phyloP scores from a whole-genome alignment of 2,329 filamentous ascomycete genomes.

The Sporothrix brunneoviolacea region DNA sequence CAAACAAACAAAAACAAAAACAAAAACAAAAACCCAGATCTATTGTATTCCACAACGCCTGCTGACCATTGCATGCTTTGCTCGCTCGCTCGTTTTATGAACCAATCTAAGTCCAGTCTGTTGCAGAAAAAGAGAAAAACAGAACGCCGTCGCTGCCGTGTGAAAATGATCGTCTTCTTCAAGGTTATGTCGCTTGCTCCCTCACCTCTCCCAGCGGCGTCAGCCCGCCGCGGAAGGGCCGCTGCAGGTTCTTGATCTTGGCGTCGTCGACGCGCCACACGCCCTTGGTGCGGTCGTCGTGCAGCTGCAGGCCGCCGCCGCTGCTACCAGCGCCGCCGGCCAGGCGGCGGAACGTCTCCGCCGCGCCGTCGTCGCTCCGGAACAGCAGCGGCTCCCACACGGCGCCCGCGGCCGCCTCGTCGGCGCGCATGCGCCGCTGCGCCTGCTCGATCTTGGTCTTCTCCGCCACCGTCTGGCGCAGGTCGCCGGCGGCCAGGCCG shows the following conservation, averaged over 20 bases:
- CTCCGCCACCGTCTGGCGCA: slow-evolving; percentile 62
- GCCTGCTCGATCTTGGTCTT: slow-evolving; percentile 78
- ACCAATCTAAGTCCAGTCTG: too few species aligned
- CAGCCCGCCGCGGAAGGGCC: slow-evolving; percentile 28
- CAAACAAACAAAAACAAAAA: background rate
- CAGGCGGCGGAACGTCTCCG: slow-evolving; percentile 27
- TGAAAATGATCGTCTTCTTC: too few species aligned
- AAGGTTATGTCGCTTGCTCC: too few species aligned
- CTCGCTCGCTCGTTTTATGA: too few species aligned
- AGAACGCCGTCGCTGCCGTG: too few species aligned
- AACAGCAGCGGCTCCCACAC: slow-evolving; percentile 37
- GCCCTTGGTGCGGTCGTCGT: slow-evolving; percentile 31
- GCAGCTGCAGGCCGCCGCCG: slow-evolving; percentile 22
- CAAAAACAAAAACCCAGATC: background rate
- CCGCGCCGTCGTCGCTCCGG: slow-evolving; percentile 22
- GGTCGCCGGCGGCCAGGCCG: slow-evolving; percentile 66
- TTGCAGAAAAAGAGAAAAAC: background rate
- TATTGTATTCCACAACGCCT: too few species aligned
- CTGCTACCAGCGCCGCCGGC: slow-evolving; percentile 22
- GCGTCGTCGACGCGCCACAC: slow-evolving; percentile 31
- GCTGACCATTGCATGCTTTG: too few species aligned
- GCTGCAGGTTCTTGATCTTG: slow-evolving; percentile 20
- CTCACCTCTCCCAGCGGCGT: slow-evolving; percentile 29
- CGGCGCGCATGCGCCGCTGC: slow-evolving; percentile 66
- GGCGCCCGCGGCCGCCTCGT: slow-evolving; percentile 49